These are phyloP conservation scores for Eudorina sp. DNA, from an alignment of 139 green algal species.

Conservation along the genomic window DNA sequence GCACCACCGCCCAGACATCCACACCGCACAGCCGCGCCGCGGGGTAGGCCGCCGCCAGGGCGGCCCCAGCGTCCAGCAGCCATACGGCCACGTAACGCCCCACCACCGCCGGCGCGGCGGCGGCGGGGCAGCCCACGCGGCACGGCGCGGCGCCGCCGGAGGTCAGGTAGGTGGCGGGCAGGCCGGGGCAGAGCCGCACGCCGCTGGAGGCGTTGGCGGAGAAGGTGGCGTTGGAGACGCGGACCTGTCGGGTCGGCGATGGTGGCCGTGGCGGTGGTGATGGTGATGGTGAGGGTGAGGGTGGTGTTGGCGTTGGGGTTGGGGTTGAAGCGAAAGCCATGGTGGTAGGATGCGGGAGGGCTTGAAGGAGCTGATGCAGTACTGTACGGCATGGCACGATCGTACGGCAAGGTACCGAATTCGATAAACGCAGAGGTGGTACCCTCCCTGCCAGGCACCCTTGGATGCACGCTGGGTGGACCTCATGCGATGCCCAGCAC, in stretches of 20 bases:
- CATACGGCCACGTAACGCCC: slow-evolving; percentile 29
- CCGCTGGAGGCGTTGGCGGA: neutral
- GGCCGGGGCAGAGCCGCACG: neutral
- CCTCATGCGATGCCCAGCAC: no score
- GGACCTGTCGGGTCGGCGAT: neutral
- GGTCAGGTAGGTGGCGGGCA: neutral
- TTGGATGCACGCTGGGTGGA: no score
- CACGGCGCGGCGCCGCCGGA: neutral
- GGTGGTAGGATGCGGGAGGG: no score
- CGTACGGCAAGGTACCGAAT: no score
- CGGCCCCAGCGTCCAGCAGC: neutral
- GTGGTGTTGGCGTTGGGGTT: no score
- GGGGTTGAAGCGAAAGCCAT: no score
- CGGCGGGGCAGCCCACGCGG: neutral
- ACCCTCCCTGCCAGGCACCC: no score
- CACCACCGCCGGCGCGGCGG: neutral
- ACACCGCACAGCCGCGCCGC: neutral
- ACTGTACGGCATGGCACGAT: no score
- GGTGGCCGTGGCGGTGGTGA: no score
- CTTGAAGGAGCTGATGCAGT: no score
- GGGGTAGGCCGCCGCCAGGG: neutral
- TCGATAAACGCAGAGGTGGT: no score
- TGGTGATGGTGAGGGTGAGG: no score
- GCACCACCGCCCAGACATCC: slow-evolving; percentile 41
- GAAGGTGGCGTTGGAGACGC: slow-evolving; percentile 32